phyloP scores from a whole-genome alignment of 805 yeast genomes.

The Danielia reshetovae region DNA sequence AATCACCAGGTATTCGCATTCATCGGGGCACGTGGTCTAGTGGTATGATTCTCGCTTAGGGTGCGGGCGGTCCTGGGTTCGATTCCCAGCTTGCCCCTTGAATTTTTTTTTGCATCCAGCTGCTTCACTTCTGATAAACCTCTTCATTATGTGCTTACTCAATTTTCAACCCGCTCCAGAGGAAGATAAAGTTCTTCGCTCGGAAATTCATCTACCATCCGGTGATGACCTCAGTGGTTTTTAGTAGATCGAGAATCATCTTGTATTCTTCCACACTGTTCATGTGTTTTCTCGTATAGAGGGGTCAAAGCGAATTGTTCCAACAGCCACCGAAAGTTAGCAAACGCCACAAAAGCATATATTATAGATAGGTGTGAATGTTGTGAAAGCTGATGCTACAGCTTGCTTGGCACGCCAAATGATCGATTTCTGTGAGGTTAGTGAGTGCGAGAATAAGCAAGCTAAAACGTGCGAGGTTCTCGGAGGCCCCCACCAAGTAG shows the following conservation, averaged over 20 bases:
- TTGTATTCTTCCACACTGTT: conserved; percentile 24
- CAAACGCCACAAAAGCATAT: background rate
- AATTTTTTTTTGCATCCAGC: conserved; percentile 8
- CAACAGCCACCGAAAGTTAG: conserved; percentile 17
- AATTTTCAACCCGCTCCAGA: background rate
- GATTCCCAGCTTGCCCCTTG: conserved; percentile 46
- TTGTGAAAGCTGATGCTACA: conserved; percentile 31
- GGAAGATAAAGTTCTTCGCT: conserved; percentile 18
- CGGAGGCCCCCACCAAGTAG: conserved; percentile 16
- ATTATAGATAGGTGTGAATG: conserved; percentile 13
- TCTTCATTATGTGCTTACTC: background rate
- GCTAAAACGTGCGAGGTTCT: conserved; percentile 28
- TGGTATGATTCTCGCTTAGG: conserved; percentile 50
- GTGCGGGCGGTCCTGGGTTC: conserved; percentile 52
- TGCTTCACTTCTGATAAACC: no score
- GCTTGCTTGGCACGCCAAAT: conserved; percentile 41
- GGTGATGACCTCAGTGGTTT: conserved; percentile 22
- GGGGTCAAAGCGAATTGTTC: conserved; percentile 24
- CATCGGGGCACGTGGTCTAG: conserved; percentile 48
- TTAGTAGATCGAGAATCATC: conserved; percentile 15
- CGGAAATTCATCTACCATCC: conserved; percentile 31
- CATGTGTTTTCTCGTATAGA: conserved; percentile 23
- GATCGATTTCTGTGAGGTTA: conserved; percentile 18
- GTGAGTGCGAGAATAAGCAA: conserved; percentile 3
- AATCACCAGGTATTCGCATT: no score